Evolutionary conservation across 345 rosid species (phyloP).

Genomic region (Cardamine chenopodiifolia): DNA sequence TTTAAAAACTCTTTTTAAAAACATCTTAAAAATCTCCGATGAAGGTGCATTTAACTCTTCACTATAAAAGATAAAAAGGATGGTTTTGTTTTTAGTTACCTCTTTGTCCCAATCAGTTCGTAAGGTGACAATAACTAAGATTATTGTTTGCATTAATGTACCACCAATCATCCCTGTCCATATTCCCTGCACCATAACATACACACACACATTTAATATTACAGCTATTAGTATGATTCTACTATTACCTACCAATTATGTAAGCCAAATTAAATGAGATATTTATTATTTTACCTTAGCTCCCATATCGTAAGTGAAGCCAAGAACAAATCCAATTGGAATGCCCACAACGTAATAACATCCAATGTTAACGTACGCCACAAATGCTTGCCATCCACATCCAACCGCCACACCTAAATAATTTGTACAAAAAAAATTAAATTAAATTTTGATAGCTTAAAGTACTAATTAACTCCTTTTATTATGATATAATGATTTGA

Average conservation of each 20-base stretch:
- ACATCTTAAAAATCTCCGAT: no score
- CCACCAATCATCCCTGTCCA: constrained; percentile 78
- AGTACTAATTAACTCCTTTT: no score
- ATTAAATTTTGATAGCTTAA: neutral
- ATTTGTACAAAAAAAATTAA: neutral
- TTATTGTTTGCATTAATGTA: constrained; percentile 57
- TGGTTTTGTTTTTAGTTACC: constrained; percentile 29
- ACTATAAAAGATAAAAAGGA: neutral
- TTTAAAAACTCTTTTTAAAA: no score
- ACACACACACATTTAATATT: constrained; percentile 13
- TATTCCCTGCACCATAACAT: constrained; percentile 50
- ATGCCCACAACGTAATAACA: constrained; percentile 70
- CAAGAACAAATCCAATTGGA: constrained; percentile 64
- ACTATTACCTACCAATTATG: neutral
- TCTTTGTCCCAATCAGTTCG: constrained; percentile 67
- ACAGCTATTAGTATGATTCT: neutral
- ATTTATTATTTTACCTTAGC: constrained; percentile 50
- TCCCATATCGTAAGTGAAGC: constrained; percentile 58
- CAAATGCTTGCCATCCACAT: constrained; percentile 88
- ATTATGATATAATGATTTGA: neutral
- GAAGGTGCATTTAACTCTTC: no score
- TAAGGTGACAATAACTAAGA: constrained; percentile 52
- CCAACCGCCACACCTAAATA: constrained; percentile 73
- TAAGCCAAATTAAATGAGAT: neutral
- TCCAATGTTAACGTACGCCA: constrained; percentile 78